Evolutionary conservation across 2,329 filamentous ascomycete genomes (phyloP).

Genomic region (Rhynchosporium secalis): DNA sequence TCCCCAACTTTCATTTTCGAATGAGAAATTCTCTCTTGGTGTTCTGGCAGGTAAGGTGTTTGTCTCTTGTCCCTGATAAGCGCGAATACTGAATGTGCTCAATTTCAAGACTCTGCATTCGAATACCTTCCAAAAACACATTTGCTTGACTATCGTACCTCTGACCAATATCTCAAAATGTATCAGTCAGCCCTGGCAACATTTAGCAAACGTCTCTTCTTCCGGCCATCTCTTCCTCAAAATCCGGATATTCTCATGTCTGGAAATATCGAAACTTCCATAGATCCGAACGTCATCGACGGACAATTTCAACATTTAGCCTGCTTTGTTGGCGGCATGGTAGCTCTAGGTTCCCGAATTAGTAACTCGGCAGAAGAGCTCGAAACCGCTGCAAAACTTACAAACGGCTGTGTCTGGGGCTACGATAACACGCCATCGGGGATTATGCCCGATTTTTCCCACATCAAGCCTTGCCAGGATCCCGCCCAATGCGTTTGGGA

Average conservation of each 20-base stretch:
- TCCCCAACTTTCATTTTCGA: conserved; percentile 39
- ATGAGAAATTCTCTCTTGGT: conserved; percentile 14
- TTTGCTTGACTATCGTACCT: conserved; percentile 3
- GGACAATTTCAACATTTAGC: conserved; percentile 60
- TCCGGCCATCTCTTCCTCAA: conserved; percentile 44
- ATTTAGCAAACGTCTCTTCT: conserved; percentile 41
- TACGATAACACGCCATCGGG: conserved; percentile 58
- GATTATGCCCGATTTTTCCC: conserved; percentile 60
- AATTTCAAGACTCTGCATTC: conserved; percentile 57
- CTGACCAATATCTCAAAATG: conserved; percentile 17
- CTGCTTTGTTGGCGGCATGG: conserved; percentile 72
- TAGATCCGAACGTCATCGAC: conserved; percentile 42
- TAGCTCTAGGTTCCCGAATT: conserved; percentile 65
- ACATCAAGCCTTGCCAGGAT: conserved; percentile 39
- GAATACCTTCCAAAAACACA: conserved; percentile 61
- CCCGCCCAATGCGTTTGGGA: conserved; percentile 29
- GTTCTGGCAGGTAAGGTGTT: conserved; percentile 43
- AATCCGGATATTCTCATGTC: conserved; percentile 47
- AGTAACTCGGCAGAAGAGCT: conserved; percentile 55
- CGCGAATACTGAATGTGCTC: conserved; percentile 41
- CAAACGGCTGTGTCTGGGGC: conserved; percentile 62
- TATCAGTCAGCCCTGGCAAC: conserved; percentile 2
- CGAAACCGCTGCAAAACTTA: conserved; percentile 55
- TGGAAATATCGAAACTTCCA: conserved; percentile 44
- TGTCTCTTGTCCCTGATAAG: too few species aligned